Percentiles rank a stretch among this genome's conserved stretches.
phyloP scores from a whole-genome alignment of 2,329 filamentous ascomycete genomes.

The Diaporthe sp. region DNA sequence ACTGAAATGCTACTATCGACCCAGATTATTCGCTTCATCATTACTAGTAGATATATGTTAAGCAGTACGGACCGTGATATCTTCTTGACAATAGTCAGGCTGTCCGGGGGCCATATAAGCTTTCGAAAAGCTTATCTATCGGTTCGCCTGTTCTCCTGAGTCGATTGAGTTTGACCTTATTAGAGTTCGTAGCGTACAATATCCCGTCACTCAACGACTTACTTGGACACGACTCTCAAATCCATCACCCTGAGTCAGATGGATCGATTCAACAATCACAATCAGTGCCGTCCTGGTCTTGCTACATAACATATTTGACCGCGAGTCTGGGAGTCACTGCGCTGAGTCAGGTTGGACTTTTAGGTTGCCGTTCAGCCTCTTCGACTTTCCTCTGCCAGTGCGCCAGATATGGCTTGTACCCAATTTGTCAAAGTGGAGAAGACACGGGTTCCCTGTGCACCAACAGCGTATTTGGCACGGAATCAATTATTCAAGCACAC shows the following conservation, averaged over 20 bases:
- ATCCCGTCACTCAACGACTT: neutral
- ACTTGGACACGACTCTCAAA: conserved; percentile 6
- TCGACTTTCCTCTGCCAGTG: neutral
- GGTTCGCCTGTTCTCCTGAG: conserved; percentile 4
- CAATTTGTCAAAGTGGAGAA: neutral
- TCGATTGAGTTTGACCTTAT: neutral
- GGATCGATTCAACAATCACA: neutral
- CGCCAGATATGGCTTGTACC: neutral
- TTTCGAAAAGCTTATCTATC: neutral
- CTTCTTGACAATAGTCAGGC: neutral
- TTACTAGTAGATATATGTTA: neutral
- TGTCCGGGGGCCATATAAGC: neutral
- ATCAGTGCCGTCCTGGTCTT: neutral
- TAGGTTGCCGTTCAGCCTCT: neutral
- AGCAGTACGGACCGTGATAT: too few species aligned
- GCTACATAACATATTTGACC: neutral
- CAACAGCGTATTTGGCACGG: too few species aligned
- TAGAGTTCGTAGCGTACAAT: neutral
- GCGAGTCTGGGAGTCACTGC: neutral
- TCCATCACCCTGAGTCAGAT: neutral
- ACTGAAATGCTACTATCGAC: neutral
- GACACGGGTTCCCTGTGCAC: neutral
- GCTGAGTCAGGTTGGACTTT: neutral
- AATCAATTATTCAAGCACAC: neutral
- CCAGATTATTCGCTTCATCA: conserved; percentile 22